Evolutionary conservation across 1,139 yeast genomes (phyloP), one percentile per base, ranked within the genome.

Genomic region (Tardiomyces blankii): DNA sequence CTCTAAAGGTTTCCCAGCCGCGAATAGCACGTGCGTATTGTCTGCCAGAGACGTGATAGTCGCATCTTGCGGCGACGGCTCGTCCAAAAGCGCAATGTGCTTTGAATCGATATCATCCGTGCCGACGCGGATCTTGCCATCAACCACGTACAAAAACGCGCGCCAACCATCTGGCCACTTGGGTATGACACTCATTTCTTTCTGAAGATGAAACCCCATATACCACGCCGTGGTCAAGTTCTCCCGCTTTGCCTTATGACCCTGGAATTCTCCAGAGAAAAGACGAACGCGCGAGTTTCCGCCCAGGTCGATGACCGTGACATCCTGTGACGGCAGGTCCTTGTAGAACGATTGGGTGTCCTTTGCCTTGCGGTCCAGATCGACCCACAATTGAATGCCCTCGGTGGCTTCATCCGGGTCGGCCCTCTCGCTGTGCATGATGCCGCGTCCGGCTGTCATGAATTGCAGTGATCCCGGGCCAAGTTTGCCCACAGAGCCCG

Each of bases 401-500:
- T 69, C 74, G 39, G 80, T 77, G 1, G 75, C 27, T 11, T 14
- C 32, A 11, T 35, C 39, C 7, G 70, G 69, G 53, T 70, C 72
- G 2, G 46, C 42, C 11, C 42, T 40, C 59, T 84, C 93, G 7
- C 83, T 73, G 60, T 83, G 95, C 42, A 83, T 84, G 39, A 84
- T 77, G 47, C 93, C 95, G 54, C 72, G 75, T 49, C 94, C 94
- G 7, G 94, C 94, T 41, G 93, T 84, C 94, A 85, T 85, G 60
- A 85, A 82, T 63, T 85, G 95, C 53, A 85, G 68, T 60, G 85
- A 94, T 45, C 94, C 94, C 14, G 84, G 78, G 51, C 75, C 73
- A 46, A 85, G 67, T 18, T 82, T 70, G 47, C 94, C 94, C 48
- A 74, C 72, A 18, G 81, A 69, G 1, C 93, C 93, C 1, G 91